phyloP scores from a whole-genome alignment of 495 filamentous ascomycete species.

The Aspergillus nidulans region DNA sequence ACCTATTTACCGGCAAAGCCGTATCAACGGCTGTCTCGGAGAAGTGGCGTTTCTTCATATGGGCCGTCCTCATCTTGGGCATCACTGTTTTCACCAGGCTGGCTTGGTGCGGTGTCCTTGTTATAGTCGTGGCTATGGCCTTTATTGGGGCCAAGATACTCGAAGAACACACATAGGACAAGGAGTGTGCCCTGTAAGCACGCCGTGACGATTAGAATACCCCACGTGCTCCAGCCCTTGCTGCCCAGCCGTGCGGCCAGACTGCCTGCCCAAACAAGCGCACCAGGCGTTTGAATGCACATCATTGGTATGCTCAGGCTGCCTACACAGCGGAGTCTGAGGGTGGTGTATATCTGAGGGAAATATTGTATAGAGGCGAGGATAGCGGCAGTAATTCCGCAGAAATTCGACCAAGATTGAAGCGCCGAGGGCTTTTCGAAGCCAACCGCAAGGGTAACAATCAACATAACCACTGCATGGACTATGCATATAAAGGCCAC shows the following conservation, averaged over 20 bases:
- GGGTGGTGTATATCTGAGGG: slow-evolving; percentile 91
- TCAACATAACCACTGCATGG: slow-evolving; percentile 63
- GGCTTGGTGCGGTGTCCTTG: slow-evolving; percentile 30
- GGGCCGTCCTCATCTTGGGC: slow-evolving; percentile 18
- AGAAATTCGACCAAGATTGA: slow-evolving; percentile 71
- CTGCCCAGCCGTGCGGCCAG: slow-evolving; percentile 72
- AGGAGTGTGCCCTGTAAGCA: slow-evolving; percentile 80
- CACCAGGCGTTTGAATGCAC: slow-evolving; percentile 93
- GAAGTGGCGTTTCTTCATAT: slow-evolving; percentile 42
- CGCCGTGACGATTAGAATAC: slow-evolving; percentile 80
- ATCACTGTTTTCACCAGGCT: slow-evolving; percentile 25
- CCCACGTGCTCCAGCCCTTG: slow-evolving; percentile 94
- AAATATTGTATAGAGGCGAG: slow-evolving; percentile 88
- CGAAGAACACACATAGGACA: slow-evolving; percentile 74
- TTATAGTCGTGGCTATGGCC: slow-evolving; percentile 26
- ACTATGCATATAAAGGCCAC: slow-evolving; percentile 65
- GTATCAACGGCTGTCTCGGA: slow-evolving; percentile 20
- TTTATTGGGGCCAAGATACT: slow-evolving; percentile 45
- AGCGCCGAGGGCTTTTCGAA: slow-evolving; percentile 54
- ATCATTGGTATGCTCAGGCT: slow-evolving; percentile 97
- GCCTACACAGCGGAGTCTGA: slow-evolving; percentile 73
- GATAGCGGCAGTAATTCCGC: slow-evolving; percentile 72
- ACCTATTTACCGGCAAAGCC: background rate
- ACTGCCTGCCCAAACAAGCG: slow-evolving; percentile 82
- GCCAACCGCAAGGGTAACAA: slow-evolving; percentile 60